phyloP scores from a whole-genome alignment of 2,329 filamentous ascomycete genomes.

The Pseudocercospora vitis region DNA sequence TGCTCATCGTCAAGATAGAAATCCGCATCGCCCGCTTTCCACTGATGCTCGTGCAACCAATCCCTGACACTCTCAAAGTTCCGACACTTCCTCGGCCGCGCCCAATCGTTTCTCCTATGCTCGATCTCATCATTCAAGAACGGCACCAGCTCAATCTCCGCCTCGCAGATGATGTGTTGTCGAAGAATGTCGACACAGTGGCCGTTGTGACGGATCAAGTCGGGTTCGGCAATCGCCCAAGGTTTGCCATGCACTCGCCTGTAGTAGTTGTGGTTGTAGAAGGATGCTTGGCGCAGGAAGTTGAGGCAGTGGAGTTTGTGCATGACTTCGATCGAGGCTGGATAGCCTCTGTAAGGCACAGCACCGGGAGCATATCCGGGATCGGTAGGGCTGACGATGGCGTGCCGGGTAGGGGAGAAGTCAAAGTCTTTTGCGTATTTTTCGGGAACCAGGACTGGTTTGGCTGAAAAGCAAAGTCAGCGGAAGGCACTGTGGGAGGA shows the following conservation, averaged over 20 bases:
- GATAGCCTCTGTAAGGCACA: not conserved
- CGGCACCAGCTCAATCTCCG: not conserved
- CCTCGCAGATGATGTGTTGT: constrained; percentile 4
- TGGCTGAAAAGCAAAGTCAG: not conserved
- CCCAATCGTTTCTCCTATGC: constrained; percentile 1
- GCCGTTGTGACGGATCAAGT: not conserved
- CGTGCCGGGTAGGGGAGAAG: not conserved
- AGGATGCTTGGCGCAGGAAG: not conserved
- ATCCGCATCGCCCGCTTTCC: not conserved
- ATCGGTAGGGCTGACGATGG: not conserved
- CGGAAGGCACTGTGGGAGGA: too few relatives aligned
- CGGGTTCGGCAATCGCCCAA: not conserved
- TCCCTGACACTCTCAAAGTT: not conserved
- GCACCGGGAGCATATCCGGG: not conserved
- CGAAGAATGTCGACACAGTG: constrained; percentile 1
- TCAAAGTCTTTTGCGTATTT: not conserved
- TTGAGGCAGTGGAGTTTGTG: constrained; percentile 10
- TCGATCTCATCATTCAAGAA: not conserved
- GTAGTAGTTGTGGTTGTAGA: not conserved
- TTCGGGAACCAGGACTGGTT: not conserved
- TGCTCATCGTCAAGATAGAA: not conserved
- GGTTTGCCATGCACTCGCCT: not conserved
- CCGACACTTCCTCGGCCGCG: not conserved
- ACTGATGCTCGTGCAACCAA: constrained; percentile 2
- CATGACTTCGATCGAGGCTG: constrained; percentile 7